Base-by-base conservation (phyloP, 331 rosid species). In the Pyrus hybrid region DNA sequence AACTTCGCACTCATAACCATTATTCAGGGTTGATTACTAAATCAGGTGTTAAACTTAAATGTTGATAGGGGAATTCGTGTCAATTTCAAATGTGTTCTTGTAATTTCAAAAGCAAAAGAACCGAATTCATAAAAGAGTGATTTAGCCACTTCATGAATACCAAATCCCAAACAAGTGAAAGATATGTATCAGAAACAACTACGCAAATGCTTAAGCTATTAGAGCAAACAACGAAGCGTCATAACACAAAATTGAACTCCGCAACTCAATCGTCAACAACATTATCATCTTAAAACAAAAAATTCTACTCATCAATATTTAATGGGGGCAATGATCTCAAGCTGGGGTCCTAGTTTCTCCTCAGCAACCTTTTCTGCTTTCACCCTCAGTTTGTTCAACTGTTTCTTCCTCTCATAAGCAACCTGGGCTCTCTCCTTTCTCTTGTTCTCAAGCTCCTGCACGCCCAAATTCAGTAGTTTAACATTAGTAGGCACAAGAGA, bases 381-480 rank as follows among this genome's bases (percentile, higher is more conserved):
- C 41, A 82, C 82, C 85, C 89, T 86, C 43, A 91, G 76, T 67
- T 89, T 91, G 62, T 70, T 85, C 81, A 91, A 72, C 74, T 88
- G 90, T 85, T 91, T 91, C 95, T 91, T 91, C 79, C 88, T 86
- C 82, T 88, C 97, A 21, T 91, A 91, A 7, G 82, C 81, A 25
- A 76, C 30, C 26, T 82, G 88, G 32, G 95, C 72, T 22, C 82
- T 86, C 62, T 91, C 95, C 88, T 91, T 91, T 75, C 97, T 86
- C 95, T 91, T 91, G 81, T 76, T 84, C 72, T 91, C 97, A 67
- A 91, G 86, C 82, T 87, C 95, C 96, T 89, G 82, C 37, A 70
- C 57, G 6, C 14, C 47, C 5, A 56, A 8, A 63, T 63, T 2
- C 13, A 29, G 4, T 28, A 41, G 14, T 2, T 63, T 37, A 63